These are phyloP conservation scores for Aureoboletus auriporus DNA, from an alignment of 768 basidiomycete genomes.

Conservation along the genomic window DNA sequence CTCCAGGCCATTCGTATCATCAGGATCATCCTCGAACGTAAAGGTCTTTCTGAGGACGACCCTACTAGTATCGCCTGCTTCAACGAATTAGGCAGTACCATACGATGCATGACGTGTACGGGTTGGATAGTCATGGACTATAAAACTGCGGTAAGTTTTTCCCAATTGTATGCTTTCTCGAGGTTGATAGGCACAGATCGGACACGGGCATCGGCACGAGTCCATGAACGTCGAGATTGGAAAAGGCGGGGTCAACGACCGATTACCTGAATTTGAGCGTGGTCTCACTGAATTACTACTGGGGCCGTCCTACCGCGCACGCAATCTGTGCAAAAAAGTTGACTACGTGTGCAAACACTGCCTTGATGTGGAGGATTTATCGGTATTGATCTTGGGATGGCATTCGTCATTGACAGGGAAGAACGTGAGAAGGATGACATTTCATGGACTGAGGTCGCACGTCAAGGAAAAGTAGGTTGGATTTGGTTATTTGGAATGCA, in stretches of 20 bases:
- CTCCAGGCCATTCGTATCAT: constrained; percentile 47
- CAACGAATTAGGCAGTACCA: constrained; percentile 23
- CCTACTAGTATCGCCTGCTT: constrained; percentile 18
- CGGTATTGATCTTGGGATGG: too few relatives aligned
- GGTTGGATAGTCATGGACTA: constrained; percentile 47
- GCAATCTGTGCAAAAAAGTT: constrained; percentile 30
- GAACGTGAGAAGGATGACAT: constrained; percentile 34
- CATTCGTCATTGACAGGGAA: too few relatives aligned
- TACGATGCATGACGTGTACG: constrained; percentile 50
- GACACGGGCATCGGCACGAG: constrained; percentile 64
- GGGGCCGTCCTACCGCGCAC: constrained; percentile 17
- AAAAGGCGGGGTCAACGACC: too few relatives aligned
- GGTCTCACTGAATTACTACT: constrained; percentile 21
- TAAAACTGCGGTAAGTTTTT: constrained; percentile 40
- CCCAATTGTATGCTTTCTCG: too few relatives aligned
- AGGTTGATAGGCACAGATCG: constrained; percentile 36
- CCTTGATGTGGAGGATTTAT: constrained; percentile 1
- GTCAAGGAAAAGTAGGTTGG: constrained; percentile 53
- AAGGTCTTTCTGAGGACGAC: constrained; percentile 30
- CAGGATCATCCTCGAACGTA: constrained; percentile 33
- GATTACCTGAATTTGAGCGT: constrained; percentile 14
- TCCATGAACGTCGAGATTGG: constrained; percentile 39
- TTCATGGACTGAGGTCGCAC: constrained; percentile 61
- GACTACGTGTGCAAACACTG: constrained; percentile 58
- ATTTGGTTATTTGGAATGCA: not conserved